A percentile compares a stretch with the other conserved stretches of the same genome.
Evolutionary conservation across 805 yeast genomes (phyloP).

Genomic region (Cyberlindnera xylosilytica): DNA sequence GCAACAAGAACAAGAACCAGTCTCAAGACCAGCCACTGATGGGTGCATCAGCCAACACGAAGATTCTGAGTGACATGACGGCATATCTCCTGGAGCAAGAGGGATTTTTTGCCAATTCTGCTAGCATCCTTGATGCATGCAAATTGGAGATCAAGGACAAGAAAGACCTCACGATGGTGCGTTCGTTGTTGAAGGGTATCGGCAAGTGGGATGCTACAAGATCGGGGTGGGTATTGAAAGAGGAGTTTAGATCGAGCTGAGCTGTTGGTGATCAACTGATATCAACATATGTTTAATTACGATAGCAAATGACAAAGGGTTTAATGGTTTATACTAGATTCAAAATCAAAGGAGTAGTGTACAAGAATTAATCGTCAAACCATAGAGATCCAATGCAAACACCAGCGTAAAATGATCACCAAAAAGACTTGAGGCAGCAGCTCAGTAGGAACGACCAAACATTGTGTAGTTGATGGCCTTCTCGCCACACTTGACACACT

Average conservation of each 20-base stretch:
- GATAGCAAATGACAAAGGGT: no score
- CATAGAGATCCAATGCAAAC: background rate
- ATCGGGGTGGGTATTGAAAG: slow-evolving; percentile 65
- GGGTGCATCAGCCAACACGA: slow-evolving; percentile 12
- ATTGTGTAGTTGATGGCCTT: slow-evolving; percentile 81
- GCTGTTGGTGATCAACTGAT: background rate
- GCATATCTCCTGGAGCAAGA: slow-evolving; percentile 36
- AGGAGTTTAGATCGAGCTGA: slow-evolving; percentile 44
- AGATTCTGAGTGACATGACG: slow-evolving; percentile 37
- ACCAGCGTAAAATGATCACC: background rate
- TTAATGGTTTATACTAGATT: no score
- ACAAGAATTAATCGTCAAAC: background rate
- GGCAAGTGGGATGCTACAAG: slow-evolving; percentile 61
- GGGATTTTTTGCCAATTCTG: slow-evolving; percentile 44
- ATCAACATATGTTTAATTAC: no score
- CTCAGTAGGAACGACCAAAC: slow-evolving; percentile 94
- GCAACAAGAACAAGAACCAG: slow-evolving; percentile 21
- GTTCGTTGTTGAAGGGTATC: slow-evolving; percentile 66
- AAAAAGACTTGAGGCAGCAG: background rate
- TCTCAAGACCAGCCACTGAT: background rate
- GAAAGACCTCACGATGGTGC: slow-evolving; percentile 53
- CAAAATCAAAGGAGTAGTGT: slow-evolving; percentile 5
- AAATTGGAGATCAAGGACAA: slow-evolving; percentile 41
- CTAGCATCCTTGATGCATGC: slow-evolving; percentile 40
- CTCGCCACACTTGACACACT: slow-evolving; percentile 82